A percentile compares a stretch with the other conserved stretches of the same genome.
phyloP scores from a whole-genome alignment of 176 grass and related monocot genomes.

The Oryza rufipogon region DNA sequence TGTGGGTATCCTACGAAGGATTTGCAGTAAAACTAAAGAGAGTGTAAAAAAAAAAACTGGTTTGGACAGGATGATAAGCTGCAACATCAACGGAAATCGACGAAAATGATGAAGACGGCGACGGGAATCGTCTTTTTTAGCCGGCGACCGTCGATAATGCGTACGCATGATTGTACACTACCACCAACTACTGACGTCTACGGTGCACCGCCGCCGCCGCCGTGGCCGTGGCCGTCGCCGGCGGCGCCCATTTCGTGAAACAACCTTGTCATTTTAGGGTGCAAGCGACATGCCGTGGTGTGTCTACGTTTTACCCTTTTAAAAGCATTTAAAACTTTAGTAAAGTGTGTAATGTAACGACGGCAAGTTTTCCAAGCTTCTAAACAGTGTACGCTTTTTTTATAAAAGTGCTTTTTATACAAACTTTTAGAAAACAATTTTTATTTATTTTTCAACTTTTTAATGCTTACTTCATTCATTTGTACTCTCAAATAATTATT shows the following conservation, averaged over 20 bases:
- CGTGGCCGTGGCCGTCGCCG: background rate
- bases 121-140: background rate
- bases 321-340: too few relatives aligned
- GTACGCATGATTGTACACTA: background rate
- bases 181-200: background rate
- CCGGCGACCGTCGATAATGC: background rate
- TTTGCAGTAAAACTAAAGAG: background rate
- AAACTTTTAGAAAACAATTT: too few relatives aligned
- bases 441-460: too few relatives aligned
- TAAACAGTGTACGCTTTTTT: too few relatives aligned
- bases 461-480: too few relatives aligned
- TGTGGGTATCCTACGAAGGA: background rate
- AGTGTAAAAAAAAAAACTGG: background rate
- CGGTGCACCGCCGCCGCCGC: background rate
- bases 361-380: too few relatives aligned
- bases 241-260: background rate
- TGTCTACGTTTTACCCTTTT: background rate
- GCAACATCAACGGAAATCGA: background rate
- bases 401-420: too few relatives aligned
- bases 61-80: background rate
- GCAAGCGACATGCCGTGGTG: background rate
- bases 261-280: background rate
- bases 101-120: background rate
- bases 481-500: too few relatives aligned
- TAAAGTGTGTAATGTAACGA: too few relatives aligned